Percentiles rank a stretch among this genome's conserved stretches.
phyloP scores from a whole-genome alignment of 495 filamentous ascomycete species.

The Venustampulla echinocandica region DNA sequence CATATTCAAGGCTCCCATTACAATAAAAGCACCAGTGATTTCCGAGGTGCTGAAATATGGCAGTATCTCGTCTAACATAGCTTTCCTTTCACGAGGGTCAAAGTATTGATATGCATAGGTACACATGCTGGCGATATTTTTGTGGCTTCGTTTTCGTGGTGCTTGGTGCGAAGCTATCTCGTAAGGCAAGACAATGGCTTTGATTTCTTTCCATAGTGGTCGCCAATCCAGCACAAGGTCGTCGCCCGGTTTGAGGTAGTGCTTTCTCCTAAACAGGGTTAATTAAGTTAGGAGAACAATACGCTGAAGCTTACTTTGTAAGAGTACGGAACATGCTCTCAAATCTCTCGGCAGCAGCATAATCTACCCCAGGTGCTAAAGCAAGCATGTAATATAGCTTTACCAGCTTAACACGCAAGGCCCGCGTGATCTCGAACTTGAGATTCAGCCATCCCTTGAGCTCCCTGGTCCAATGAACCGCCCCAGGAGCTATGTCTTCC shows the following conservation, averaged over 20 bases:
- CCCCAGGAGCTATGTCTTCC: constrained; percentile 88
- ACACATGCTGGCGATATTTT: constrained; percentile 70
- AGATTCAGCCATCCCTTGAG: constrained; percentile 88
- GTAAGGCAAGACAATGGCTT: constrained; percentile 74
- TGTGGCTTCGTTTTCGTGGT: constrained; percentile 34
- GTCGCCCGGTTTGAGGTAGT: constrained; percentile 82
- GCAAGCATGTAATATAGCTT: constrained; percentile 91
- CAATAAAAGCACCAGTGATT: constrained; percentile 79
- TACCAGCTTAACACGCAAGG: constrained; percentile 72
- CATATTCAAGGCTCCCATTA: constrained; percentile 74
- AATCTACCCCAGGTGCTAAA: constrained; percentile 83
- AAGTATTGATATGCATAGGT: constrained; percentile 87
- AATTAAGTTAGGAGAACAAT: not conserved
- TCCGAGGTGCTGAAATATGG: constrained; percentile 95
- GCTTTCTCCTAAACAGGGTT: constrained; percentile 64
- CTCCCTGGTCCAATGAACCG: constrained; percentile 95
- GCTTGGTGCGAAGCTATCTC: constrained; percentile 53
- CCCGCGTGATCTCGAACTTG: constrained; percentile 89
- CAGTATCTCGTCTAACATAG: constrained; percentile 87
- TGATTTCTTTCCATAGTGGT: constrained; percentile 85
- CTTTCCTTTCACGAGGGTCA: constrained; percentile 74
- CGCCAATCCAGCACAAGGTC: constrained; percentile 90
- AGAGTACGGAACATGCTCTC: constrained; percentile 92
- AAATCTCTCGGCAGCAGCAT: constrained; percentile 75
- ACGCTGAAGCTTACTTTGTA: constrained; percentile 58